Conservation (phyloP, 441 rosid genomes). For the Aleurites moluccanus region DNA sequence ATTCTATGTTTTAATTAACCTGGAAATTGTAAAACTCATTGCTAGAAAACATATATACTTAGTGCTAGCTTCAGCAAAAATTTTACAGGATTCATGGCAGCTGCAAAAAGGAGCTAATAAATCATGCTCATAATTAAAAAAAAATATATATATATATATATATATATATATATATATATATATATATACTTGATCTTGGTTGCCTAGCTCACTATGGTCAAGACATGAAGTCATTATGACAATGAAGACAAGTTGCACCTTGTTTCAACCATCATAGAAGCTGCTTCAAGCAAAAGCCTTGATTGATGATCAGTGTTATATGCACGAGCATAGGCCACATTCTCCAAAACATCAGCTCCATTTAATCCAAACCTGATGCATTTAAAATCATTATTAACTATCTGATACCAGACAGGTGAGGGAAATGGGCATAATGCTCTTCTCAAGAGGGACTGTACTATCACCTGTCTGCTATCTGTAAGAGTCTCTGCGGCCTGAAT, state of each 20-base stretch:
- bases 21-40: neutral
- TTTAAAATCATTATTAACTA: conserved; percentile 21
- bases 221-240: neutral
- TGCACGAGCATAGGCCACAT: conserved; percentile 96
- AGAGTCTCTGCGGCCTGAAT: conserved; percentile 88
- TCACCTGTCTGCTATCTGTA: conserved; percentile 90
- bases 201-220: neutral
- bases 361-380: conserved; percentile 75
- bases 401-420: conserved; percentile 10
- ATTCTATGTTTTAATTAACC: neutral
- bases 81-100: neutral
- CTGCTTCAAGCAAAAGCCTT: conserved; percentile 95
- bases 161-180: too few species aligned
- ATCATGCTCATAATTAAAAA: neutral
- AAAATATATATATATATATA: too few species aligned
- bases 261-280: conserved; percentile 99
- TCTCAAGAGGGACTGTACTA: conserved; percentile 15
- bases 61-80: neutral
- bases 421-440: conserved; percentile 1
- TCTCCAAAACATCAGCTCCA: conserved; percentile 93
- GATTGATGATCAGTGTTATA: conserved; percentile 98
- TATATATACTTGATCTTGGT: neutral
- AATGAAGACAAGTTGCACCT: conserved; percentile 41
- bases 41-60: neutral
- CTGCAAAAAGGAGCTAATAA: neutral